Conservation (phyloP, 805 yeast genomes). For the Barnettozyma wickerhamii region DNA sequence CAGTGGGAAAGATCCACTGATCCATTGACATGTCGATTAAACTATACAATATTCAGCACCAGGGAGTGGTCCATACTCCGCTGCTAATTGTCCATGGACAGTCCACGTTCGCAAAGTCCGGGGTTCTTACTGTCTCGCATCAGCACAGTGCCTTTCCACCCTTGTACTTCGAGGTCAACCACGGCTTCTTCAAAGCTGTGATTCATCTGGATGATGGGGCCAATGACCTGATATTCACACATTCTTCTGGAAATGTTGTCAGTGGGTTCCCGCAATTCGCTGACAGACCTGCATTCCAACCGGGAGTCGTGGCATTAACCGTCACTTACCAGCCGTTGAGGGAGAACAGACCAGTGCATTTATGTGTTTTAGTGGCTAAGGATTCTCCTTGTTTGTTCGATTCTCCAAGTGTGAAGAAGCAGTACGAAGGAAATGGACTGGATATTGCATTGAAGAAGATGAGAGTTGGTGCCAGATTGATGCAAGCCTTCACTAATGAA, state of each 20-base stretch:
- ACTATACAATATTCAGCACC: conserved; percentile 30
- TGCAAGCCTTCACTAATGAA: conserved; percentile 90
- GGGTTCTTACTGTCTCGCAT: conserved; percentile 40
- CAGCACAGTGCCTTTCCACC: conserved; percentile 50
- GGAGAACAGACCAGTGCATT: conserved; percentile 73
- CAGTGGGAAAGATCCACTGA: conserved; percentile 9
- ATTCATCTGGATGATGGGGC: conserved; percentile 67
- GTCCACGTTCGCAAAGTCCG: conserved; percentile 25
- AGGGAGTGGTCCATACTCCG: conserved; percentile 41
- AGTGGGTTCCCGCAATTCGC: conserved; percentile 29
- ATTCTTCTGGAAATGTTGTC: conserved; percentile 32
- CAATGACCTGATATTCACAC: conserved; percentile 53
- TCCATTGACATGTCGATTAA: conserved; percentile 10
- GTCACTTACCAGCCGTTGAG: conserved; percentile 51
- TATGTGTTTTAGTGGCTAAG: conserved; percentile 69
- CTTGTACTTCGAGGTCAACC: conserved; percentile 62
- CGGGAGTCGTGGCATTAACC: conserved; percentile 21
- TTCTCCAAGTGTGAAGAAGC: conserved; percentile 48
- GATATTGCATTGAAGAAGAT: conserved; percentile 70
- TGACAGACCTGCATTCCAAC: conserved; percentile 2
- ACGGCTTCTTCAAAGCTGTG: conserved; percentile 70
- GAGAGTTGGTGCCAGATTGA: conserved; percentile 77
- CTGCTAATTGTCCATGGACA: conserved; percentile 47
- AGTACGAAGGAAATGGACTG: conserved; percentile 58
- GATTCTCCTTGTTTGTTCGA: conserved; percentile 75